Base-by-base conservation (phyloP, 805 yeast genomes). In the Wickerhamomyces strasburgensis region DNA sequence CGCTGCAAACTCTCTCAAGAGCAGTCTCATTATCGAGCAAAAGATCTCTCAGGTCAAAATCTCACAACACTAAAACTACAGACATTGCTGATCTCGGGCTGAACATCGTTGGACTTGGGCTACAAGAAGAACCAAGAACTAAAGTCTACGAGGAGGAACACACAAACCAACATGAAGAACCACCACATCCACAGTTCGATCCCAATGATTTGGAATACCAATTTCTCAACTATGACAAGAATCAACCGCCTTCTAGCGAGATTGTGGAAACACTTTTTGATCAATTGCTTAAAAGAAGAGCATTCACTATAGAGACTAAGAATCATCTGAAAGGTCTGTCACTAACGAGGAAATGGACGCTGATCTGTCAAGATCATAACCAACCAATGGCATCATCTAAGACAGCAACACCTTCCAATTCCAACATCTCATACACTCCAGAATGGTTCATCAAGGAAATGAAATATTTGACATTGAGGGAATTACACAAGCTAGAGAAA, bases 171-270 rank as follows among this genome's bases (percentile, higher is more conserved):
- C 27, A 29, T 18, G 31, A 17, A 9, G 13, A 35, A 16, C n/a
- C 13, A 3, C 25, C 19, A 7, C 18, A 14, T 10, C 32, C 34
- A 9, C 10, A 16, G 11, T 19, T 30, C 13, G 15, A 31, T 10
- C 27, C 29, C 24, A 16, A 15, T 17, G 47, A 37, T 16, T 27
- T 52, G 1, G 57, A 53, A 4, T 37, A 36, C 23, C 48, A 51
- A n/a, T 54, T 53, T 31, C 39, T 53, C 19, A 53, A 43, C 19
- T 54, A 43, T 35, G 58, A 54, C 33, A 52, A 42, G 29, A 40
- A 43, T n/a, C 52, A 54, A 37, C 58, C 56, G 2, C 59, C 59
- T 1, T 44, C 56, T 2, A 39, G 39, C 27, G 52, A 44, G 31
- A 53, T 54, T 8, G 34, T 54, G 6, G 49, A 50, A n/a, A 15